Evolutionary conservation across 2,329 filamentous ascomycete species (phyloP).

Genomic region (Penicillium sp.): DNA sequence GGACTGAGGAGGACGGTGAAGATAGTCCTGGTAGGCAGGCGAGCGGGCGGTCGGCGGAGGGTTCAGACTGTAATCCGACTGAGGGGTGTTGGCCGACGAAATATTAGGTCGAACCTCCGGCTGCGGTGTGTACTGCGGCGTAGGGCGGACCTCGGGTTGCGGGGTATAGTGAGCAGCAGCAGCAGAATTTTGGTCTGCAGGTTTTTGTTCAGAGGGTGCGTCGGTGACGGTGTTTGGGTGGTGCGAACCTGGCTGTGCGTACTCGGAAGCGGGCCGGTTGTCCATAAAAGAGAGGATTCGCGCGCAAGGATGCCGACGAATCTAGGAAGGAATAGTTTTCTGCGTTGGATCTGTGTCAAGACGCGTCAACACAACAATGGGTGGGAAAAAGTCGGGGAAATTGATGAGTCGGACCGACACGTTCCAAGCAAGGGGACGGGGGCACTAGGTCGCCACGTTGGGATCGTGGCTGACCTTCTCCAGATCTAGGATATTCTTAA

Average conservation of each 20-base stretch:
- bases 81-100: conserved; percentile 76
- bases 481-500: conserved; percentile 3
- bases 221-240: conserved; percentile 53
- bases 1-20: conserved; percentile 73
- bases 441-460: conserved; percentile 21
- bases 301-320: conserved; percentile 13
- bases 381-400: conserved; percentile 23
- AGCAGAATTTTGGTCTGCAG: conserved; percentile 90
- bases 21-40: conserved; percentile 81
- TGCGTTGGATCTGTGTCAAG: conserved; percentile 30
- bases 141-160: conserved; percentile 40
- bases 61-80: conserved; percentile 83
- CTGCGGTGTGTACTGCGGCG: conserved; percentile 72
- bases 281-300: conserved; percentile 52
- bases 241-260: conserved; percentile 85
- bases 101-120: conserved; percentile 77
- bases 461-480: conserved; percentile 16
- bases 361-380: conserved; percentile 35
- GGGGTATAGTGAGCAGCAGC: conserved; percentile 52
- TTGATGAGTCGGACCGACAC: conserved; percentile 22
- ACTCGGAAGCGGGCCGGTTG: conserved; percentile 67
- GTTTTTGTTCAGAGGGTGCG: conserved; percentile 77
- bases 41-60: conserved; percentile 70
- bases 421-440: conserved; percentile 23
- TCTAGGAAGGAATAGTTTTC: conserved; percentile 12